A percentile compares a stretch with the other conserved stretches of the same genome.
Conservation (phyloP, 2,329 filamentous ascomycete genomes). For the Neonectria ditissima region DNA sequence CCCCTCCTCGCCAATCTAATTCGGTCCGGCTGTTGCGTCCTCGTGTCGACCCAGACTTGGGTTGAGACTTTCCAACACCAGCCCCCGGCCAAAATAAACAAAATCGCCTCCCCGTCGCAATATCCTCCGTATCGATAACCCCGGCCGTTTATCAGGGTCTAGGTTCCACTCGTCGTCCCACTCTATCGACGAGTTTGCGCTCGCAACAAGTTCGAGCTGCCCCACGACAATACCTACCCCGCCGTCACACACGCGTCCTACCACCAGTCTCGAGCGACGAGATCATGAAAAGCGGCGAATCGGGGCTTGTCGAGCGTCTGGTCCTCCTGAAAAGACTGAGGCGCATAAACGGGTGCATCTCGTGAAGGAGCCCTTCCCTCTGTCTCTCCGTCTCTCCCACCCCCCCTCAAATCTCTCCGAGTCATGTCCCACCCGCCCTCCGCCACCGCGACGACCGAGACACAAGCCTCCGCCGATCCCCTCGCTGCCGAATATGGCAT, state of each 20-base stretch:
- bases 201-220: constrained; percentile 33
- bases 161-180: constrained; percentile 45
- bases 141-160: constrained; percentile 31
- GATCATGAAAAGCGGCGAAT: constrained; percentile 45
- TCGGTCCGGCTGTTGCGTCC: background rate
- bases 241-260: constrained; percentile 17
- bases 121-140: constrained; percentile 18
- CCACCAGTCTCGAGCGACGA: constrained; percentile 36
- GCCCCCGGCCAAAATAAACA: background rate
- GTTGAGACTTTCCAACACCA: background rate
- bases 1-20: background rate
- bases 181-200: constrained; percentile 41
- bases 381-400: too few species aligned
- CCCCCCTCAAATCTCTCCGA: constrained; percentile 8
- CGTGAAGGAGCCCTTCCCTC: constrained; percentile 33
- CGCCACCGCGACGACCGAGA: constrained; percentile 36
- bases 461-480: constrained; percentile 51
- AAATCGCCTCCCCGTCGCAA: background rate
- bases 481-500: constrained; percentile 68
- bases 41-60: background rate
- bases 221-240: constrained; percentile 28
- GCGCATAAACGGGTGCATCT: constrained; percentile 41
- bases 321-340: constrained; percentile 40
- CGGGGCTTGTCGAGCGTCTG: constrained; percentile 42
- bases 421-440: constrained; percentile 42